Percentiles rank a stretch among this genome's conserved stretches.
These are phyloP conservation scores for Artemisia argyi DNA, from an alignment of 129 eudicot genomes.

Conservation along the genomic window DNA sequence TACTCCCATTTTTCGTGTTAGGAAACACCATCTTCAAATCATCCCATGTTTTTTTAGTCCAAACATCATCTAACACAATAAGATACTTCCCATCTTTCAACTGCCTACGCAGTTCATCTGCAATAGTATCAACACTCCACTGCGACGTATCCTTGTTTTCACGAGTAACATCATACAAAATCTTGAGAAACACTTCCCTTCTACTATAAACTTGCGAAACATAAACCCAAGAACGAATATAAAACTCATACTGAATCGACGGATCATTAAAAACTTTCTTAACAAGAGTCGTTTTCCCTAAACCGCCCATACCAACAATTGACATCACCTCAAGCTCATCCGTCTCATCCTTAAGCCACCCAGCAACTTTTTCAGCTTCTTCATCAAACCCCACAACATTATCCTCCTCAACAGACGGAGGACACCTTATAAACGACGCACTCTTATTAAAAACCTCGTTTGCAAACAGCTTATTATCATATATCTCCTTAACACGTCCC, in stretches of 20 bases:
- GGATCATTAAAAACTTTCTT: constrained; percentile 31
- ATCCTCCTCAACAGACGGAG: constrained; percentile 29
- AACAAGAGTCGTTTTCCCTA: constrained; percentile 52
- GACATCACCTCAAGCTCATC: constrained; percentile 29
- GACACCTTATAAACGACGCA: constrained; percentile 31
- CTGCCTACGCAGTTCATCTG: too few relatives aligned
- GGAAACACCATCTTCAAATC: too few relatives aligned
- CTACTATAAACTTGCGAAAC: too few relatives aligned
- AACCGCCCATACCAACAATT: constrained; percentile 42
- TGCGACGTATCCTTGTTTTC: too few relatives aligned
- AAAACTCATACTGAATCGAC: constrained; percentile 20
- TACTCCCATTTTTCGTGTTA: too few relatives aligned
- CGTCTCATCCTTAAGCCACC: constrained; percentile 20
- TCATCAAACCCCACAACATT: constrained; percentile 32
- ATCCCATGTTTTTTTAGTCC: too few relatives aligned
- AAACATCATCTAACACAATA: too few relatives aligned
- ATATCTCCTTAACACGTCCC: constrained; percentile 42
- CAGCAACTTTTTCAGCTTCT: constrained; percentile 8
- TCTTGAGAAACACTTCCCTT: too few relatives aligned
- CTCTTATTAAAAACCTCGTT: constrained; percentile 36
- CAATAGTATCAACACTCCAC: too few relatives aligned
- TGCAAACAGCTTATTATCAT: constrained; percentile 43
- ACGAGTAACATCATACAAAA: too few relatives aligned
- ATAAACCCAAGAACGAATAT: too few relatives aligned
- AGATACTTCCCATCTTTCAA: too few relatives aligned